A percentile compares a stretch with the other conserved stretches of the same genome.
Conservation (phyloP, 164 flowering plant genomes). For the Buxus sempervirens region DNA sequence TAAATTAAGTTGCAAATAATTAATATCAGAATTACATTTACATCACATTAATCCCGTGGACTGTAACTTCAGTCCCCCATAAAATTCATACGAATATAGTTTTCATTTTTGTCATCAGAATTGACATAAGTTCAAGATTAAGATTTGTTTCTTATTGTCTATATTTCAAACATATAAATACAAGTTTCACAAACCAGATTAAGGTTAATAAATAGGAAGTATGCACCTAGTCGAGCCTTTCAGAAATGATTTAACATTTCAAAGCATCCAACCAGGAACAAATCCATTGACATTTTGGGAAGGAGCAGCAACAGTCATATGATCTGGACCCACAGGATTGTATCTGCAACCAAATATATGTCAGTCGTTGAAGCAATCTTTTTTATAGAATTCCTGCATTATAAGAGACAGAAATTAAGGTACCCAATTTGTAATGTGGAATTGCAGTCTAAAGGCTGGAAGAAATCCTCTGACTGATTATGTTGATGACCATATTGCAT, state of each 20-base stretch:
- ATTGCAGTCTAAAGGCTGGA: conserved; percentile 34
- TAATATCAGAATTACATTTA: no score
- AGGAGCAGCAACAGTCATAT: neutral
- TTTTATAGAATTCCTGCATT: neutral
- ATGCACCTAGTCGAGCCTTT: neutral
- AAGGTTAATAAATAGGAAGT: no score
- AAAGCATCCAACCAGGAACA: conserved; percentile 15
- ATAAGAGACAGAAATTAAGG: neutral
- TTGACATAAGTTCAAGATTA: neutral
- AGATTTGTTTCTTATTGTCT: neutral
- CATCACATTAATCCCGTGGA: neutral
- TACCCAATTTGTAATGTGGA: conserved; percentile 44
- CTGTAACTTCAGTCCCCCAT: neutral
- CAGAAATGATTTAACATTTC: neutral
- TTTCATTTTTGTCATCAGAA: neutral
- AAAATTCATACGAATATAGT: neutral
- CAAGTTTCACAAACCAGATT: neutral
- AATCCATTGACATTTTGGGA: conserved; percentile 6
- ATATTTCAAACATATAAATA: neutral
- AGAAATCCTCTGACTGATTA: conserved; percentile 37
- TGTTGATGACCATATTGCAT: conserved; percentile 22
- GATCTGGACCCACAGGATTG: conserved; percentile 2
- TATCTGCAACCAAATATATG: neutral
- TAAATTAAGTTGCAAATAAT: no score
- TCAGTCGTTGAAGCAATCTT: neutral